Evolutionary conservation across 305 asterid species (phyloP), one percentile per base, ranked within the genome.

Genomic region (Plantago coronopus): DNA sequence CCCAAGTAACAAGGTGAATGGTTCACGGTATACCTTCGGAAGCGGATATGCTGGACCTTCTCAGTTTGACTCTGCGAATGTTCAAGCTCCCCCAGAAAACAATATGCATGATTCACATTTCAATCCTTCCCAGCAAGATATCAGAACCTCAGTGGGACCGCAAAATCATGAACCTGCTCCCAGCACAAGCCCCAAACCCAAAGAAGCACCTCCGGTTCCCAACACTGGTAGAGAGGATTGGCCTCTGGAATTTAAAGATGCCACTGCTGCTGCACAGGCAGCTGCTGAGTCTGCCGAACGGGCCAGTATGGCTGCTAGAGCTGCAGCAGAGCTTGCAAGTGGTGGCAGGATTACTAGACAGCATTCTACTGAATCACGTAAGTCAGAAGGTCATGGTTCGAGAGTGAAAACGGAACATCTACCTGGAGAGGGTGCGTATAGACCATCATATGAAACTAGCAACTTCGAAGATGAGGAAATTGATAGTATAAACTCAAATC

Each of bases 241-340:
- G 88, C 74, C 71, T 63, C 81, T 85, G 89, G 83, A 82, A 44
- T 91, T 85, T 74, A 91, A 83, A 79, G 97, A 91, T 77, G 97
- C 96, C 51, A 70, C 85, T 29, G 54, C 91, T 68, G 96, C 97
- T 22, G 95, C 96, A 64, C 83, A 78, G 75, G 94, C 91, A 22
- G 96, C 97, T 23, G 97, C 95, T 34, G 97, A 82, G 73, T 83
- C 91, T 69, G 95, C 97, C 49, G 96, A 83, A 59, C 77, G 53
- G 13, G 96, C 97, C 59, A 86, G 88, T 76, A 63, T 82, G 79
- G 95, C 94, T 40, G 94, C 95, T 45, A 79, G 84, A 77, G 96
- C 95, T 63, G 96, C 96, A 50, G 96, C 97, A 4, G 84, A 85
- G 59, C 74, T 88, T 64, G 70, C 95, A 42, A 80, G 72, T 57